phyloP scores from a whole-genome alignment of 2,329 filamentous ascomycete species.

The Colletotrichum liriopes region DNA sequence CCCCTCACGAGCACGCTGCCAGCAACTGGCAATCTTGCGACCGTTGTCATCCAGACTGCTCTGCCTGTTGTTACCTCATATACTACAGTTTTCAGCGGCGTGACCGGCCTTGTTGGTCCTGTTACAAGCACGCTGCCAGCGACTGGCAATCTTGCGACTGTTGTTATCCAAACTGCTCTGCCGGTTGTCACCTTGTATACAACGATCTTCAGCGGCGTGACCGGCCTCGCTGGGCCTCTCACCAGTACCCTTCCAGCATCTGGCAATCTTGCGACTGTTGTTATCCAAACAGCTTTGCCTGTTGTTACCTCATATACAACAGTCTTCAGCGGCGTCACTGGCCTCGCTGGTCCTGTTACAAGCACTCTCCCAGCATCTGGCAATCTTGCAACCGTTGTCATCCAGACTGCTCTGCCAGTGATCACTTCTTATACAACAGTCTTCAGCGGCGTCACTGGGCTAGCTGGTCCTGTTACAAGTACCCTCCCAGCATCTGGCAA shows the following conservation, averaged over 20 bases:
- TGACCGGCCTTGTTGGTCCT: neutral
- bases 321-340: neutral
- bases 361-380: neutral
- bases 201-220: neutral
- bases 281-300: neutral
- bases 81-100: neutral
- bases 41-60: slow-evolving; percentile 18
- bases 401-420: neutral
- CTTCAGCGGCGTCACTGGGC: neutral
- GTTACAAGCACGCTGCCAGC: neutral
- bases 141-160: neutral
- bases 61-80: slow-evolving; percentile 19
- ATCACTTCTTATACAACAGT: neutral
- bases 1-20: neutral
- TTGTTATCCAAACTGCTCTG: neutral
- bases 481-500: no score
- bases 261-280: neutral
- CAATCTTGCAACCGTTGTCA: neutral
- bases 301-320: neutral
- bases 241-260: neutral
- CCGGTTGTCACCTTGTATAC: neutral
- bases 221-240: neutral
- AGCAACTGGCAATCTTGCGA: neutral
- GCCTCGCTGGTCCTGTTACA: neutral
- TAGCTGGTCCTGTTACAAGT: neutral